Percentiles rank a stretch among this genome's conserved stretches.
These are phyloP conservation scores for Xylaria cubensis DNA, from an alignment of 495 filamentous ascomycete species.

Conservation along the genomic window DNA sequence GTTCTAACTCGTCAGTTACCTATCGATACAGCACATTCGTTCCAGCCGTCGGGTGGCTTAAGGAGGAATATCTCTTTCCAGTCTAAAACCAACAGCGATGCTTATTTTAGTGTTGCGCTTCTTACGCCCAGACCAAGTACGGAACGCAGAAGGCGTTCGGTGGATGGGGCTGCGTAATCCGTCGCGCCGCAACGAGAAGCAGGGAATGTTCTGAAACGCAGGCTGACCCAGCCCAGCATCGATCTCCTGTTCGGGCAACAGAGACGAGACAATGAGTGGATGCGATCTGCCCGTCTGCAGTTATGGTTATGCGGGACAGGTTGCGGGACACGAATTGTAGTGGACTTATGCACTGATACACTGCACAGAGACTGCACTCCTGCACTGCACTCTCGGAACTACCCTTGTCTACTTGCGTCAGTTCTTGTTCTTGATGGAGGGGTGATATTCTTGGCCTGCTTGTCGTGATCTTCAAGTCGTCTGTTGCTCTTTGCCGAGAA, in stretches of 20 bases:
- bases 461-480: neutral
- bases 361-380: neutral
- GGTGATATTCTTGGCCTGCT: constrained; percentile 13
- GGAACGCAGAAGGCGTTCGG: constrained; percentile 3
- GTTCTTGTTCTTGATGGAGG: constrained; percentile 19
- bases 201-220: constrained; percentile 21
- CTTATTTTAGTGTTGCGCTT: constrained; percentile 11
- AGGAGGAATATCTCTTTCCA: neutral
- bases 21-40: neutral
- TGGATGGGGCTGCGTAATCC: constrained; percentile 10
- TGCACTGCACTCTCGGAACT: neutral
- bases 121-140: neutral
- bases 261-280: neutral
- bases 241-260: constrained; percentile 12
- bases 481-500: constrained; percentile 6
- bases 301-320: neutral
- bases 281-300: constrained; percentile 13
- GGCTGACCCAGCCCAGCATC: neutral
- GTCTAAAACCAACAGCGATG: constrained; percentile 1
- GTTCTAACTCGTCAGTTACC: neutral
- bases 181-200: constrained; percentile 18
- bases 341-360: neutral
- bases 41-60: neutral
- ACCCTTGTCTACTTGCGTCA: constrained; percentile 21
- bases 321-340: neutral